Evolutionary conservation across 2,329 filamentous ascomycete species (phyloP), one percentile per base, ranked within the genome.

Genomic region (Ophiocordyceps camponoti-floridani): DNA sequence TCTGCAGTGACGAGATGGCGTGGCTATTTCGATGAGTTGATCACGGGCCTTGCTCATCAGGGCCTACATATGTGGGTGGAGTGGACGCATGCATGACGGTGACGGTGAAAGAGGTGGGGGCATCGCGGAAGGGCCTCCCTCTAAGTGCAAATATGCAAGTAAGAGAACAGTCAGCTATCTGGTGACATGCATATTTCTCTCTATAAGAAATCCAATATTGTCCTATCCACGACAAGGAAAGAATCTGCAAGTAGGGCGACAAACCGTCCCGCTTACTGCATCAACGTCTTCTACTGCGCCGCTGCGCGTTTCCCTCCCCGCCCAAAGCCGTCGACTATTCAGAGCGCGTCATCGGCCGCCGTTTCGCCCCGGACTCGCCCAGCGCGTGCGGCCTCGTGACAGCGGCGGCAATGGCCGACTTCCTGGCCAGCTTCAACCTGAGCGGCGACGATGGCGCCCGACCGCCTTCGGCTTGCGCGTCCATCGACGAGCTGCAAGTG

Each of bases 401-500:
- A 23, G 43, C 50, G 6, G 44, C 46, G 13, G 35, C 35, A 10
- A 64, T 64, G 62, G 52, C 56, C 19, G 62, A 63, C 52, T 64
- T 64, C 44, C 57, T 64, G 7, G 56, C 59, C 43, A 61, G 58
- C 51, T 59, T 64, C 51, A 55, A 56, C 42, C 52, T 64, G 40
- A 53, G 51, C 40, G 43, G 44, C 23, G 47, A 49, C 42, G 52
- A 55, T 30, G 46, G 50, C 11, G 48, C 51, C n/a, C 46, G 48
- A 19, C 50, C 48, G 27, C 48, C 53, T 27, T 46, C 48, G 38
- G 48, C 53, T 31, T 64, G 60, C 52, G 48, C 50, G 33, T 62
- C 61, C 14, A 46, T 60, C 41, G 63, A 68, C 16, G 69, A 76
- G 27, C 56, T 77, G 7, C 63, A 68, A 49, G 50, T 51, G 19